phyloP scores from a whole-genome alignment of 2,329 filamentous ascomycete species.

The Verticillium tricorpus region DNA sequence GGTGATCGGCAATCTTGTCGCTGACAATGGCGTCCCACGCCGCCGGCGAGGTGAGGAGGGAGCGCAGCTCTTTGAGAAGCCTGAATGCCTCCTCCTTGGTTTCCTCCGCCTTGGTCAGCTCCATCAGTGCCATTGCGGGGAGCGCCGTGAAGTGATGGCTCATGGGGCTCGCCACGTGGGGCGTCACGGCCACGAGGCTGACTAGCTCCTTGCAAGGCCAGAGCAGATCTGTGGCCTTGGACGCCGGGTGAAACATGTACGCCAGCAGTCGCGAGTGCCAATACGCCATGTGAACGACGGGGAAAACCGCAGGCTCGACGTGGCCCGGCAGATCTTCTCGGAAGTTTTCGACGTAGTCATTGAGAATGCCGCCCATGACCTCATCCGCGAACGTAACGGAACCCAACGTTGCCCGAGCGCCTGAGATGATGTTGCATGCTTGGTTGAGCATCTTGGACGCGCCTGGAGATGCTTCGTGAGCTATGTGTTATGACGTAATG shows the following conservation, averaged over 20 bases:
- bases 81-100: conserved; percentile 53
- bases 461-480: conserved; percentile 27
- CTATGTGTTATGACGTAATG: background rate
- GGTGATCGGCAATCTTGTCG: conserved; percentile 43
- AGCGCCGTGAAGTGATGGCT: conserved; percentile 64
- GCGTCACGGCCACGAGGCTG: conserved; percentile 50
- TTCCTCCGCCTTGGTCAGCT: conserved; percentile 50
- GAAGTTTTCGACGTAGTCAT: conserved; percentile 60
- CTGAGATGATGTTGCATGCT: conserved; percentile 31
- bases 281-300: conserved; percentile 61
- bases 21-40: conserved; percentile 52
- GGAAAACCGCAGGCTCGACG: conserved; percentile 46
- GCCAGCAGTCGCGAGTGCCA: conserved; percentile 65
- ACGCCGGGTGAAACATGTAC: conserved; percentile 53
- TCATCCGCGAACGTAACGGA: conserved; percentile 5
- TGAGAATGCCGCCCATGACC: conserved; percentile 44
- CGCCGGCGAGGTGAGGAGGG: conserved; percentile 44
- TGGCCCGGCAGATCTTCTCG: conserved; percentile 58
- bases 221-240: conserved; percentile 52
- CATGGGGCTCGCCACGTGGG: conserved; percentile 55
- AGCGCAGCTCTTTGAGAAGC: conserved; percentile 51
- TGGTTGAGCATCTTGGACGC: conserved; percentile 51
- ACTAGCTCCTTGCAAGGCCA: conserved; percentile 56
- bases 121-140: conserved; percentile 54
- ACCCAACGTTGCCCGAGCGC: conserved; percentile 8